Evolutionary conservation across 768 basidiomycete species (phyloP), one percentile per base, ranked within the genome.

Genomic region (Galerina sulciceps): DNA sequence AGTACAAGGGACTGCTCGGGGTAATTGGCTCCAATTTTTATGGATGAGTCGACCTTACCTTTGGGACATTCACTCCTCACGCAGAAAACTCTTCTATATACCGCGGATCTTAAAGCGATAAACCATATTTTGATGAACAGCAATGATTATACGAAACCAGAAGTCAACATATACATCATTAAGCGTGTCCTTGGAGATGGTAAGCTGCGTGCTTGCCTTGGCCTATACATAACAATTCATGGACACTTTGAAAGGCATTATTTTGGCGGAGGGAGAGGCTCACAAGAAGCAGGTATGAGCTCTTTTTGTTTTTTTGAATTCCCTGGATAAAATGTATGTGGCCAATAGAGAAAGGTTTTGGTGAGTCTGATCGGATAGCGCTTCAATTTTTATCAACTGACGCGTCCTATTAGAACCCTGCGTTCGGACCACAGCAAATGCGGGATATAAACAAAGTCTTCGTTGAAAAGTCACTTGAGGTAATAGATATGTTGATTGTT

Each of bases 81-180:
- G 9, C 35, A 75, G 76, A 61, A 65, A 37, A 65, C 62, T 11
- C 75, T 79, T 18, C 68, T 90, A 15, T 79, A 79, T 67, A 88
- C 87, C 0, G 69, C 76, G 44, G 91, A 91, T 62, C 75, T 83
- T 0, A 81, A 83, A 31, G 89, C 88, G 0, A 47, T 92, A 31
- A 77, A 80, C 38, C 84, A 91, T 66, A 74, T 93, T 56, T 73
- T 92, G 9, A 75, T 75, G 46, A 84, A 88, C 57, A 72, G 71
- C 23, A 67, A 79, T 26, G 71, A 75, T 41, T 90, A 85, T 55
- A 79, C 81, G 52, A 90, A 89, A 63, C 79, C 87, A 0, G 73
- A 75, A 2, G 63, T 67, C 1, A 61, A 69, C 1, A 73, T 79
- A 20, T 74, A 71, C 40, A 67, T 54, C 18, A 64, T 88, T 11